Percentiles rank a stretch among this genome's conserved stretches.
Conservation (phyloP, 148 eudicot genomes). For the Polygonum maritimum region DNA sequence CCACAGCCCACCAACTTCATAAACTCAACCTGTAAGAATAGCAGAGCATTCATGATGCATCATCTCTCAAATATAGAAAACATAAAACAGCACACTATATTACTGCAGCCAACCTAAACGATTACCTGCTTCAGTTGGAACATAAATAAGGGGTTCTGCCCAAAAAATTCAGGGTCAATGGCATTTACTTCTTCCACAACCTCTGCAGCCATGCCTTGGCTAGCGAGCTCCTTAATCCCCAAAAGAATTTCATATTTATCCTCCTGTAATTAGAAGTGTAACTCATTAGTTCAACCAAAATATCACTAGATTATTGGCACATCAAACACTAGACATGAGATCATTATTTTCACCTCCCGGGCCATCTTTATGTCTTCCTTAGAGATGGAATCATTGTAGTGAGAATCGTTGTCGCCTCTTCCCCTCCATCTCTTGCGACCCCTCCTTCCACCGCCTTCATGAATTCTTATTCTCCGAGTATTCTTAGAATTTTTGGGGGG, state of each 20-base stretch:
- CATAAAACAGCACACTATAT: background rate
- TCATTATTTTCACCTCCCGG: background rate
- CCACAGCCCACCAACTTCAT: slow-evolving; percentile 78
- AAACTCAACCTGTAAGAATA: slow-evolving; percentile 69
- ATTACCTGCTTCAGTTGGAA: slow-evolving; percentile 92
- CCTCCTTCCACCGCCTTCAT: slow-evolving; percentile 44
- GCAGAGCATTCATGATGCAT: slow-evolving; percentile 9
- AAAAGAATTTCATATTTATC: slow-evolving; percentile 55
- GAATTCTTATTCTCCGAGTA: slow-evolving; percentile 43
- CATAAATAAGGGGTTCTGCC: slow-evolving; percentile 48
- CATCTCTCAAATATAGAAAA: background rate
- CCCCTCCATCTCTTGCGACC: slow-evolving; percentile 91
- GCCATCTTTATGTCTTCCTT: slow-evolving; percentile 27
- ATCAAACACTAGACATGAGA: too few relatives aligned
- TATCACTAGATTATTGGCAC: background rate
- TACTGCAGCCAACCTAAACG: background rate
- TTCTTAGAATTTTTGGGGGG: slow-evolving; percentile 27
- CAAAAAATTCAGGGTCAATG: slow-evolving; percentile 60
- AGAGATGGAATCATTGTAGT: slow-evolving; percentile 30
- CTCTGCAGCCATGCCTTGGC: slow-evolving; percentile 84
- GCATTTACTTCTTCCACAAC: slow-evolving; percentile 78
- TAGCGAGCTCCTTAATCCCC: slow-evolving; percentile 70
- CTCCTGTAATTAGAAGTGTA: slow-evolving; percentile 16
- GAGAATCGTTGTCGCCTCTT: slow-evolving; percentile 42
- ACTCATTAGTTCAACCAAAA: background rate